These are phyloP conservation scores for Pythium diclinum DNA, from an alignment of 352 stramenopile species.

Conservation along the genomic window DNA sequence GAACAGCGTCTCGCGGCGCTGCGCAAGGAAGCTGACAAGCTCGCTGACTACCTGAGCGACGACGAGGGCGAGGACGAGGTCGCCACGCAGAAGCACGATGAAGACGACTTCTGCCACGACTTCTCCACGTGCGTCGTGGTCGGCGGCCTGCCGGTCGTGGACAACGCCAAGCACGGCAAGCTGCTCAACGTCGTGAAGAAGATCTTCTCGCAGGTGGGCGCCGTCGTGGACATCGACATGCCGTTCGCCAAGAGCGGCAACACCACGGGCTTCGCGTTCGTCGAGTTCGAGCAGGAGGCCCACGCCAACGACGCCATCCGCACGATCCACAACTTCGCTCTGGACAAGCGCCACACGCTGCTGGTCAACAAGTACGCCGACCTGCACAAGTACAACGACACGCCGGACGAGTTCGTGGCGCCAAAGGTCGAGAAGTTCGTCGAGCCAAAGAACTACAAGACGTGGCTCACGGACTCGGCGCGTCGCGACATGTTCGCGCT, in stretches of 20 bases:
- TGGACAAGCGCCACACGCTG: slow-evolving; percentile 98
- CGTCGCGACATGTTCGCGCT: slow-evolving; percentile 95
- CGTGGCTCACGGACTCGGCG: slow-evolving; percentile 90
- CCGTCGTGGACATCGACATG: slow-evolving; percentile 79
- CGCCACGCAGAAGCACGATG: slow-evolving; percentile 57
- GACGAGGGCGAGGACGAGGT: slow-evolving; percentile 72
- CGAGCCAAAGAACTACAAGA: slow-evolving; percentile 91
- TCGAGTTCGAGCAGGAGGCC: slow-evolving; percentile 77
- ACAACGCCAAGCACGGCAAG: slow-evolving; percentile 79
- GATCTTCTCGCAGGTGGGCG: slow-evolving; percentile 81
- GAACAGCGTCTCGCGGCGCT: slow-evolving; percentile 76
- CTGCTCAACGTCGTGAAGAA: slow-evolving; percentile 83
- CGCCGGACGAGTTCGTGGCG: slow-evolving; percentile 72
- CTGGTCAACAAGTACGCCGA: slow-evolving; percentile 92
- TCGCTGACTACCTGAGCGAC: slow-evolving; percentile 80
- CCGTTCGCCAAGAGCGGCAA: slow-evolving; percentile 50
- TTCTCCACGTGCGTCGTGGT: slow-evolving; percentile 81
- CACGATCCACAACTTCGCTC: slow-evolving; percentile 84
- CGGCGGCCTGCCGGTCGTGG: slow-evolving; percentile 69
- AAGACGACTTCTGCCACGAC: slow-evolving; percentile 77
- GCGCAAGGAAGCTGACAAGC: slow-evolving; percentile 66
- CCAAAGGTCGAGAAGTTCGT: slow-evolving; percentile 86
- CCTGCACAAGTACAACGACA: slow-evolving; percentile 73
- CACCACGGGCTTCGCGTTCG: slow-evolving; percentile 78
- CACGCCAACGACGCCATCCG: slow-evolving; percentile 76